Evolutionary conservation across 2,329 filamentous ascomycete genomes (phyloP).

Genomic region (Alternaria brassicae): DNA sequence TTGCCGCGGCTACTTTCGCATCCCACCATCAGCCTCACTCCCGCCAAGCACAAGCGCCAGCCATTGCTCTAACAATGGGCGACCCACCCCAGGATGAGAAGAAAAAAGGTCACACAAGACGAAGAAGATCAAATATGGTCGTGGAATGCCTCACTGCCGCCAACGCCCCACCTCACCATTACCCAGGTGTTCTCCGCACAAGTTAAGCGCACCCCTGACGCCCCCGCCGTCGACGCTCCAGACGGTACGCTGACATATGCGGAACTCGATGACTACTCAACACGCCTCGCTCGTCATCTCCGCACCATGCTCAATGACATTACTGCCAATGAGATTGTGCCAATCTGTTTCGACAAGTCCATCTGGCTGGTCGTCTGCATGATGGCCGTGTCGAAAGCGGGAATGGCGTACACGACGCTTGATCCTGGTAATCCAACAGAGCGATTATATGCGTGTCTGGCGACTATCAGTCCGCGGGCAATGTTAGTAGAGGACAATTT

Average conservation of each 20-base stretch:
- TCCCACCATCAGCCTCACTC: neutral
- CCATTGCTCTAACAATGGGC: neutral
- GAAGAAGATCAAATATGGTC: conserved; percentile 8
- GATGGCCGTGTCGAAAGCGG: conserved; percentile 8
- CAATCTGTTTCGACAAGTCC: conserved; percentile 11
- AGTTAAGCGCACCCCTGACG: neutral
- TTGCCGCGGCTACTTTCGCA: neutral
- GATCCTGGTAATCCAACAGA: conserved; percentile 6
- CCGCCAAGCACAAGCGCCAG: neutral
- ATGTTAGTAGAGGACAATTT: conserved; percentile 2
- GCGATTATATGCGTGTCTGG: conserved; percentile 3
- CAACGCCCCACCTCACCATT: neutral
- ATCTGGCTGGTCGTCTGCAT: conserved; percentile 10
- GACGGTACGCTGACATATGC: conserved; percentile 6
- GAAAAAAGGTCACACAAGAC: neutral
- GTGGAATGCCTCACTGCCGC: conserved; percentile 3
- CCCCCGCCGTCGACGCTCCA: conserved; percentile 5
- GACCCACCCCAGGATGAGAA: neutral
- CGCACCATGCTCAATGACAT: neutral
- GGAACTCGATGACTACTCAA: conserved; percentile 4
- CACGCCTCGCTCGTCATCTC: conserved; percentile 1
- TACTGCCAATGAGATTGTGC: conserved; percentile 1
- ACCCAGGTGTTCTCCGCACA: conserved; percentile 3
- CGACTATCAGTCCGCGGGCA: neutral
- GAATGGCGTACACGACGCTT: conserved; percentile 6